Conservation (phyloP, 192 early-diverging fungal species). For the Linnemannia hyalina region DNA sequence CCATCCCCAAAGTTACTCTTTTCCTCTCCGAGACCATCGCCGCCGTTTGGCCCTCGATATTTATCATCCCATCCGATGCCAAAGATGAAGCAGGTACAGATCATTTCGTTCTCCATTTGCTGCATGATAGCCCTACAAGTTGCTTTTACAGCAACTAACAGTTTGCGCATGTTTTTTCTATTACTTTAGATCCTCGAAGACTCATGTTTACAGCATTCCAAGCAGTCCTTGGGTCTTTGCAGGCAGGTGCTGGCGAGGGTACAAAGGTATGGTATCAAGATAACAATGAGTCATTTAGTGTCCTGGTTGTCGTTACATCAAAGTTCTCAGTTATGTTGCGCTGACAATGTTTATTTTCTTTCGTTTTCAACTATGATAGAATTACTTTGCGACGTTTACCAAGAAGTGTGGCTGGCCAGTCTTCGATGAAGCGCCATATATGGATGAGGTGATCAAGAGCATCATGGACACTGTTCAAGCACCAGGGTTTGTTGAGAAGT, state of each 20-base stretch:
- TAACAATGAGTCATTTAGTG: neutral
- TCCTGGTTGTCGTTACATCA: neutral
- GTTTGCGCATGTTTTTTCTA: neutral
- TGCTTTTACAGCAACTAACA: neutral
- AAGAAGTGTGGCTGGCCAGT: constrained; percentile 33
- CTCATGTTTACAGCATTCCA: constrained; percentile 22
- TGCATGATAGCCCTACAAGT: too few species aligned
- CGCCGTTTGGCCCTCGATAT: constrained; percentile 39
- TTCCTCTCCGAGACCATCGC: constrained; percentile 37
- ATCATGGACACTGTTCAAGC: constrained; percentile 16
- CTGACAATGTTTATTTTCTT: neutral
- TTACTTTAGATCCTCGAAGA: constrained; percentile 10
- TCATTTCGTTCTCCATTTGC: neutral
- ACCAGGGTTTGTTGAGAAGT: constrained; percentile 13
- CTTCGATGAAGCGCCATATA: constrained; percentile 23
- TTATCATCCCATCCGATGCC: neutral
- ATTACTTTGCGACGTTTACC: constrained; percentile 14
- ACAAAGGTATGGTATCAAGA: neutral
- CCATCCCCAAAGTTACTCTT: constrained; percentile 11
- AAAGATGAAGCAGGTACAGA: constrained; percentile 6
- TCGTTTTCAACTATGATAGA: neutral
- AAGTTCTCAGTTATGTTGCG: neutral
- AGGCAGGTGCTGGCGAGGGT: constrained; percentile 9
- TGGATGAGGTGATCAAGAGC: constrained; percentile 30
- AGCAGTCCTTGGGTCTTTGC: constrained; percentile 22